Conservation (phyloP, 2,329 filamentous ascomycete genomes). For the Rhytidhysteron rufulum region DNA sequence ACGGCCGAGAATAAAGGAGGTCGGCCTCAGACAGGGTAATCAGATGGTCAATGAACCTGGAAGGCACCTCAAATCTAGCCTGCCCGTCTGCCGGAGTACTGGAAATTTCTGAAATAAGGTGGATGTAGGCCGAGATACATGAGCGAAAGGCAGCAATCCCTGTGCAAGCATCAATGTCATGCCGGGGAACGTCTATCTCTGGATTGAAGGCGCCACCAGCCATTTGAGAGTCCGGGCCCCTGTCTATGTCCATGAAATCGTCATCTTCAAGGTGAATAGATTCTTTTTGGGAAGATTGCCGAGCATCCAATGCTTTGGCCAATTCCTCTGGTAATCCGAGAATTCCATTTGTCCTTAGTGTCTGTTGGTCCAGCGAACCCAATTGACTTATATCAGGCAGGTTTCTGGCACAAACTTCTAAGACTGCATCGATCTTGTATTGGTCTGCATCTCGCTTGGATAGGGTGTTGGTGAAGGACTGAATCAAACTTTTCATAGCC, state of each 20-base stretch:
- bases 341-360: constrained; percentile 29
- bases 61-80: constrained; percentile 14
- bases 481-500: constrained; percentile 17
- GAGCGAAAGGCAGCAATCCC: constrained; percentile 26
- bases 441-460: constrained; percentile 36
- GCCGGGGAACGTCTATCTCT: constrained; percentile 42
- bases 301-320: constrained; percentile 25
- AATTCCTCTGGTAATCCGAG: constrained; percentile 27
- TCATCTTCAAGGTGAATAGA: constrained; percentile 35
- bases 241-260: constrained; percentile 66
- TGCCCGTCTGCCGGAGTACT: constrained; percentile 9
- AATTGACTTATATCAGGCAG: constrained; percentile 25
- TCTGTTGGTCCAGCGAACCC: constrained; percentile 7
- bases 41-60: constrained; percentile 24
- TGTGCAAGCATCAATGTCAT: constrained; percentile 34
- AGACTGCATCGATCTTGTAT: constrained; percentile 41
- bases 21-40: constrained; percentile 23
- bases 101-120: constrained; percentile 20
- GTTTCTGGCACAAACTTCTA: constrained; percentile 32
- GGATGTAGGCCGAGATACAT: constrained; percentile 24
- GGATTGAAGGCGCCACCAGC: constrained; percentile 43
- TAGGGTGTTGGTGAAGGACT: constrained; percentile 32
- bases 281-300: constrained; percentile 25
- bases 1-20: constrained; percentile 24
- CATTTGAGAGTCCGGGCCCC: constrained; percentile 58